A percentile compares a stretch with the other conserved stretches of the same genome.
These are phyloP conservation scores for Ascochyta pisi DNA, from an alignment of 2,329 filamentous ascomycete genomes.

Conservation along the genomic window DNA sequence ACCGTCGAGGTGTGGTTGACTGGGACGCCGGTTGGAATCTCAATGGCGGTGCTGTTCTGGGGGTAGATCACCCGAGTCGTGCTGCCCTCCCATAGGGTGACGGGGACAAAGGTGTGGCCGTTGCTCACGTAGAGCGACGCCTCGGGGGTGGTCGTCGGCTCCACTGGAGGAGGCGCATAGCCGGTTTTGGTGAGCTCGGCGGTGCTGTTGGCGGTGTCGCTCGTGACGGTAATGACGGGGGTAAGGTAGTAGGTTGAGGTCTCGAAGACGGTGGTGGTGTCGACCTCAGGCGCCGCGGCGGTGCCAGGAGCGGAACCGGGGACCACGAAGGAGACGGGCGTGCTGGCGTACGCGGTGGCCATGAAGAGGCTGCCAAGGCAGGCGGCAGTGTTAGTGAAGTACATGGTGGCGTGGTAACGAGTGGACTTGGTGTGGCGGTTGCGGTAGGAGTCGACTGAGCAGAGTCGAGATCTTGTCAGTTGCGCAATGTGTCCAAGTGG, in stretches of 20 bases:
- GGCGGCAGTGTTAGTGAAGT: background rate
- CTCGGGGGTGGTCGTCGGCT: background rate
- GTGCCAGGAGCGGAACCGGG: background rate
- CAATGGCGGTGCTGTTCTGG: constrained; percentile 11
- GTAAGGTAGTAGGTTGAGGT: constrained; percentile 8
- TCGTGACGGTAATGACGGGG: background rate
- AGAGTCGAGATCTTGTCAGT: background rate
- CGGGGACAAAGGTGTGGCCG: constrained; percentile 2
- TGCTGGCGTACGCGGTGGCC: constrained; percentile 3
- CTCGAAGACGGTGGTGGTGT: constrained; percentile 10
- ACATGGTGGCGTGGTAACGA: constrained; percentile 4
- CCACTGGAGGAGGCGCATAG: background rate
- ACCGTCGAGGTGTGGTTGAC: constrained; percentile 1
- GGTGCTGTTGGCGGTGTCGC: background rate
- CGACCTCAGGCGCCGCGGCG: background rate
- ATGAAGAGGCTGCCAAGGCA: constrained; percentile 10
- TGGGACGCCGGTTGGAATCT: background rate
- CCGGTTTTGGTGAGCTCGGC: background rate
- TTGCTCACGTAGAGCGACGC: background rate
- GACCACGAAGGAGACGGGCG: background rate
- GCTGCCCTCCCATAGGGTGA: constrained; percentile 12
- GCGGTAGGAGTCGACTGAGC: background rate
- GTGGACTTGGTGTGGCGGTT: background rate
- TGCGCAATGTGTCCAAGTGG: background rate
- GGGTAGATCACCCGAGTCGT: constrained; percentile 6